phyloP scores from a whole-genome alignment of 176 grass and related monocot species.

The Aegilops speltoides region DNA sequence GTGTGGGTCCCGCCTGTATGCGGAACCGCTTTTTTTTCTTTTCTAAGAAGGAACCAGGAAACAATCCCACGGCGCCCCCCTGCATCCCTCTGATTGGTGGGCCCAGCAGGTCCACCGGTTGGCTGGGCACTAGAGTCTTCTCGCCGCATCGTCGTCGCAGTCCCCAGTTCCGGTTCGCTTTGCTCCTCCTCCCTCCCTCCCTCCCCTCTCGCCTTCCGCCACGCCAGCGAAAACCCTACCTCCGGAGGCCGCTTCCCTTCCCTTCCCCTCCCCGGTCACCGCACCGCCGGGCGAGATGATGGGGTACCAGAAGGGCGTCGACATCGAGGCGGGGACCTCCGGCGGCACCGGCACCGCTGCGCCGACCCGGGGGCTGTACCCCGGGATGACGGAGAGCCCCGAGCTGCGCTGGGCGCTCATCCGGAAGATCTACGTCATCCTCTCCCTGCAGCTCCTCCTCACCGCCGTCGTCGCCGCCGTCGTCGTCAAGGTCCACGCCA shows the following conservation, averaged over 20 bases:
- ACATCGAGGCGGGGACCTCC: constrained; percentile 38
- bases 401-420: constrained; percentile 82
- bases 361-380: constrained; percentile 43
- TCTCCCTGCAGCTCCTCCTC: constrained; percentile 58
- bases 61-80: too few species aligned
- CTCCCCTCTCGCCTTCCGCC: not conserved
- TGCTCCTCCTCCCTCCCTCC: not conserved
- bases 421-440: constrained; percentile 76
- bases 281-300: not conserved
- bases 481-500: constrained; percentile 63
- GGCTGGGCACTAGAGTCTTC: not conserved
- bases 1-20: too few species aligned
- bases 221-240: not conserved
- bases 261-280: too few species aligned
- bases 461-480: constrained; percentile 62
- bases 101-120: too few species aligned
- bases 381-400: constrained; percentile 65
- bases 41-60: too few species aligned
- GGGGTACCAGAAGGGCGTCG: constrained; percentile 32
- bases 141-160: not conserved
- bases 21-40: too few species aligned
- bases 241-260: not conserved
- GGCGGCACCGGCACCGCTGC: constrained; percentile 28
- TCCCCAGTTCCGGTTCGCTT: not conserved
- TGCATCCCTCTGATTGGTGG: too few species aligned